Percentiles rank a stretch among this genome's conserved stretches.
phyloP scores from a whole-genome alignment of 192 early-diverging fungal genomes.

The Dissophora globulifera region DNA sequence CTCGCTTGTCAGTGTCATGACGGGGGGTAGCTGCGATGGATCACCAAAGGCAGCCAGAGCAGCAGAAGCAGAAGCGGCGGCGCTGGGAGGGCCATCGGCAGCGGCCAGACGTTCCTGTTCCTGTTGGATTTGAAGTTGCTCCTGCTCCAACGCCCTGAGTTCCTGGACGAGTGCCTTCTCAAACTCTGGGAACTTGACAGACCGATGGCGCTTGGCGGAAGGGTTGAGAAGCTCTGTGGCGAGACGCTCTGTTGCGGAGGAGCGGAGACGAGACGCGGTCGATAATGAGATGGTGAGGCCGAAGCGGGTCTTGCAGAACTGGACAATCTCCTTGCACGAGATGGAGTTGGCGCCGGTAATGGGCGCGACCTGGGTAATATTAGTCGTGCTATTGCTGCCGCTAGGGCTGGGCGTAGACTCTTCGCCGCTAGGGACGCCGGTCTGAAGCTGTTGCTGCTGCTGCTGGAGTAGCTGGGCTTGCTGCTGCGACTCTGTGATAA shows the following conservation, averaged over 20 bases:
- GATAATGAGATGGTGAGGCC: conserved; percentile 51
- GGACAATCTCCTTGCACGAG: conserved; percentile 52
- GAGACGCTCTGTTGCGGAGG: conserved; percentile 43
- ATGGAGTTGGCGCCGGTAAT: conserved; percentile 32
- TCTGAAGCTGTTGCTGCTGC: conserved; percentile 38
- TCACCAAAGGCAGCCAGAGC: background rate
- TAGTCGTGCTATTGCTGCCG: conserved; percentile 5
- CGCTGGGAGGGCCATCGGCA: background rate
- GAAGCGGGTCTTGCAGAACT: conserved; percentile 52
- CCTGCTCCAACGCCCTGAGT: conserved; percentile 46
- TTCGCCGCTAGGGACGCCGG: conserved; percentile 13
- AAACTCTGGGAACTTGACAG: conserved; percentile 54
- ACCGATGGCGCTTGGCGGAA: conserved; percentile 48
- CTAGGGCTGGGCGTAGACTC: conserved; percentile 27
- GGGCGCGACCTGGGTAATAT: conserved; percentile 1
- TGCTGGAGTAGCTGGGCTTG: conserved; percentile 36
- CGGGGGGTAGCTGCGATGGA: conserved; percentile 25
- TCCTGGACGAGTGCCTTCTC: conserved; percentile 49
- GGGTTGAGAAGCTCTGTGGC: conserved; percentile 49
- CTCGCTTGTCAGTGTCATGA: conserved; percentile 49
- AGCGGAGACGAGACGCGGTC: conserved; percentile 42
- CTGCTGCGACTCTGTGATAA: conserved; percentile 52
- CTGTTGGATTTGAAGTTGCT: conserved; percentile 49
- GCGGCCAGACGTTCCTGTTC: conserved; percentile 26
- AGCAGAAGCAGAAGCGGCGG: too few relatives aligned